Conservation (phyloP, 116 monocot genomes). For the Zostera marina region DNA sequence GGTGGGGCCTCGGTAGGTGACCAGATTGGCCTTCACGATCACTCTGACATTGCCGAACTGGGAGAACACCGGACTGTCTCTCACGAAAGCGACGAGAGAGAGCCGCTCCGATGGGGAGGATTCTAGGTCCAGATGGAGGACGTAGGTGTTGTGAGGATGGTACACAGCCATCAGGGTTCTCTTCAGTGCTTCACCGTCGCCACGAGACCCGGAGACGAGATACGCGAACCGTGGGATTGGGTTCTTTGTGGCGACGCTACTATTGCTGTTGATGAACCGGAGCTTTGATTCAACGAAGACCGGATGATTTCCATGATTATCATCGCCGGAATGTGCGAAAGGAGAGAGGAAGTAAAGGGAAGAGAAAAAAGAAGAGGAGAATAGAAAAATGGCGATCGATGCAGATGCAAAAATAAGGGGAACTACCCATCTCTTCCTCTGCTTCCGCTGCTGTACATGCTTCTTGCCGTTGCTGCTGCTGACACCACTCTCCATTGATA, state of each 20-base stretch:
- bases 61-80: slow-evolving; percentile 22
- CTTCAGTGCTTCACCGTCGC: slow-evolving; percentile 5
- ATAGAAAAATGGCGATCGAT: background rate
- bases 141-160: slow-evolving; percentile 43
- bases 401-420: background rate
- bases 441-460: background rate
- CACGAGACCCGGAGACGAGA: slow-evolving; percentile 31
- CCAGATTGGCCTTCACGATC: slow-evolving; percentile 34
- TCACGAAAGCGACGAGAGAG: slow-evolving; percentile 24
- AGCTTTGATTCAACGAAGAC: slow-evolving; percentile 46
- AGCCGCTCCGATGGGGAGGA: slow-evolving; percentile 29
- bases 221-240: slow-evolving; percentile 39
- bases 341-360: background rate
- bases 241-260: slow-evolving; percentile 1
- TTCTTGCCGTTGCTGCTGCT: too few species aligned
- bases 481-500: too few species aligned
- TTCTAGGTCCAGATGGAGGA: slow-evolving; percentile 50
- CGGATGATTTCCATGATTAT: slow-evolving; percentile 9
- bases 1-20: slow-evolving; percentile 58
- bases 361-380: slow-evolving; percentile 8
- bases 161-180: slow-evolving; percentile 29
- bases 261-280: background rate
- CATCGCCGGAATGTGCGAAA: background rate
- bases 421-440: background rate
- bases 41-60: slow-evolving; percentile 37